Evolutionary conservation across 1,139 yeast species (phyloP).

Genomic region (Kodamaea suecica): DNA sequence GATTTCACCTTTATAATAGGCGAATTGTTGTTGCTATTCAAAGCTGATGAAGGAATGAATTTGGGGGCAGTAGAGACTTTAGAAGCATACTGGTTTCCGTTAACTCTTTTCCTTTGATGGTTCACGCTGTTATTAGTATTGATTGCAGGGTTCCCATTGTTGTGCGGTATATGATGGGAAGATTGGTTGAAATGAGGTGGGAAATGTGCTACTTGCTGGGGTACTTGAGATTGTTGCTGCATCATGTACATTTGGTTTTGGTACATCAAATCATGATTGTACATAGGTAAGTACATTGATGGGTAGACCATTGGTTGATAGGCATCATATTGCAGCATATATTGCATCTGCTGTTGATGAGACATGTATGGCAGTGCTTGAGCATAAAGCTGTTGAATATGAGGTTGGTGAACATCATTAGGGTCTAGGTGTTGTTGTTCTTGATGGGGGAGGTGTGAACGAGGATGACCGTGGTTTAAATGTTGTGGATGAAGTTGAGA

Average conservation of each 20-base stretch:
- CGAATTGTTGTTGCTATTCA: constrained; percentile 3
- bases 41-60: constrained; percentile 10
- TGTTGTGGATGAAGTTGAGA: constrained; percentile 16
- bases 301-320: constrained; percentile 17
- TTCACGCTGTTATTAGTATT: too few relatives aligned
- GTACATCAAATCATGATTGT: constrained; percentile 15
- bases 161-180: constrained; percentile 1
- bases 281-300: constrained; percentile 18
- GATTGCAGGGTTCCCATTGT: too few relatives aligned
- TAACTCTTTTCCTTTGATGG: constrained; percentile 6
- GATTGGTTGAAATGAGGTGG: constrained; percentile 4
- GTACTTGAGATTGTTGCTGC: constrained; percentile 13
- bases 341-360: constrained; percentile 15
- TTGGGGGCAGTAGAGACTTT: constrained; percentile 11
- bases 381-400: constrained; percentile 13
- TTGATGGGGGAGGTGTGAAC: constrained; percentile 16
- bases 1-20: not conserved
- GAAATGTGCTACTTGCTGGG: constrained; percentile 9
- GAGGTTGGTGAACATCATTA: constrained; percentile 16
- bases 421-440: constrained; percentile 13
- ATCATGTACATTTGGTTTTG: constrained; percentile 16
- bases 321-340: constrained; percentile 6
- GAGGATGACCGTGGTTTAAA: constrained; percentile 13
- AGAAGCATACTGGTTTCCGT: constrained; percentile 10
- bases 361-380: constrained; percentile 21